Evolutionary conservation across 2,329 filamentous ascomycete genomes (phyloP), one percentile per base, ranked within the genome.

Genomic region (Cladobotryum mycophilum): DNA sequence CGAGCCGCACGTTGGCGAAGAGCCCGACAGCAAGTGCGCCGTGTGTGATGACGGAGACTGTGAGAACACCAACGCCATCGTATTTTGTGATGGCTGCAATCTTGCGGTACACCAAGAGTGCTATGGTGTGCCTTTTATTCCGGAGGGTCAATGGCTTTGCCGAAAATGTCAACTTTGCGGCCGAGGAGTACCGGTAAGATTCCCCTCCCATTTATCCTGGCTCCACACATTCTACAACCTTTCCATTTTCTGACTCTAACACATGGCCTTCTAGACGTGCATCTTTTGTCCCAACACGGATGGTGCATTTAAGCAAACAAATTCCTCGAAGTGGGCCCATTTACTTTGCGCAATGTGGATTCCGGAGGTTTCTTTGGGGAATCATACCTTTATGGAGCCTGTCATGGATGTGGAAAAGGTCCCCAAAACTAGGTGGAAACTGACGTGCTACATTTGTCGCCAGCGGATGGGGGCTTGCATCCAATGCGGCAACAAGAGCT

Each of bases 1-100:
- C 49, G 93, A 97, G 70, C 85, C 88, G 41, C 82, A 86, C 56
- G 61, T 59, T 4, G 89, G 89, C 17, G 93, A 97, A 70, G 92
- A 97, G 68, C 91, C 93, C 60, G 93, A 99, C 68, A 96, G 87
- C 60, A 97, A 96, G 68, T 99, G 93, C 65, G 91, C 89, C 18
- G 95, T 99, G 52, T 99, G 93, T 66, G 93, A 99, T 64, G 93
- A 99, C 63, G 93, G 93, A n/a, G 93, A 99, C 64, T 99, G 93
- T 64, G 93, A 99, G 70, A 99, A 99, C 67, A 95, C 93, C 18
- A 99, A 99, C 64, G 93, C 93, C 1, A 99, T 99, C 62, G 93
- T 99, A 18, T 99, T 99, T 65, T 99, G 93, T 66, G 93, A 99
- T 65, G 93, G 93, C 3, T 99, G 93, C 69, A 95, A 99, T 69